Conservation (phyloP, 441 rosid genomes). For the Corymbia citriodora region DNA sequence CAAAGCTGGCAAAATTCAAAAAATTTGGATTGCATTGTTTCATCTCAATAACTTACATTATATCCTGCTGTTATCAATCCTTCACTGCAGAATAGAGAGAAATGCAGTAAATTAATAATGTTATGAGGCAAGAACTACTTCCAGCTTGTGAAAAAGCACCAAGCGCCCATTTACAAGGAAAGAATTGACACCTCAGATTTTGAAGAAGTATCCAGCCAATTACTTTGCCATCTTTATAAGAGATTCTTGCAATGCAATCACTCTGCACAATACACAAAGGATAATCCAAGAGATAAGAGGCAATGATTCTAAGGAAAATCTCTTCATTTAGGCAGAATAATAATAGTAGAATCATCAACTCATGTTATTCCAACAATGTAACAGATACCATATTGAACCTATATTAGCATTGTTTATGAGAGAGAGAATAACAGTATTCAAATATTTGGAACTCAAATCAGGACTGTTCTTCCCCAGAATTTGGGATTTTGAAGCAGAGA, state of each 20-base stretch:
- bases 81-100: slow-evolving; percentile 35
- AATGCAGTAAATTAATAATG: neutral
- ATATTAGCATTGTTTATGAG: neutral
- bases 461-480: neutral
- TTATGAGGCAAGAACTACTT: neutral
- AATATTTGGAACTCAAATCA: neutral
- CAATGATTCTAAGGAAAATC: neutral
- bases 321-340: neutral
- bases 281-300: neutral
- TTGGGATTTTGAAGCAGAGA: neutral
- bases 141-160: neutral
- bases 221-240: slow-evolving; percentile 58
- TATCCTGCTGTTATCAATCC: slow-evolving; percentile 58
- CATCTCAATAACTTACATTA: slow-evolving; percentile 34
- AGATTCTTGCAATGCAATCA: slow-evolving; percentile 94
- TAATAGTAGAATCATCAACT: neutral
- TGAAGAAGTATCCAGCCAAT: slow-evolving; percentile 90
- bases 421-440: neutral
- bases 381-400: neutral
- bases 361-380: neutral
- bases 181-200: slow-evolving; percentile 48
- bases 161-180: neutral
- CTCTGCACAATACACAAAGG: slow-evolving; percentile 37
- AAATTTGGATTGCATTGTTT: neutral
- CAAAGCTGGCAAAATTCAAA: neutral